phyloP scores from a whole-genome alignment of 441 rosid species.

The Aleurites moluccanus region DNA sequence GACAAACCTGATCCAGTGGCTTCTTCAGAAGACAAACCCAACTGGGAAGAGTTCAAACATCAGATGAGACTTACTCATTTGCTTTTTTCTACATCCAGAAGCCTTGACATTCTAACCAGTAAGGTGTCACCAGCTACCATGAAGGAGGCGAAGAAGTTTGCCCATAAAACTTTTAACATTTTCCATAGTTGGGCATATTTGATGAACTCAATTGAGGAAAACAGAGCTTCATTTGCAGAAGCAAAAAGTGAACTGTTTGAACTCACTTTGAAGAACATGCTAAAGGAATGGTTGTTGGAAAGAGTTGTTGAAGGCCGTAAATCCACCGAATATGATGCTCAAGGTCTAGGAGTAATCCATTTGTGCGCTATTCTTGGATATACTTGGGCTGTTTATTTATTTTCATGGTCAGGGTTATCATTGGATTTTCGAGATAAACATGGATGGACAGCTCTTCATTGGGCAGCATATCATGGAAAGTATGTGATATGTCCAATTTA shows the following conservation, averaged over 20 bases:
- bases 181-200: constrained; percentile 64
- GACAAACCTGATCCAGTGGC: constrained; percentile 40
- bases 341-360: constrained; percentile 93
- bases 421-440: constrained; percentile 83
- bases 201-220: constrained; percentile 60
- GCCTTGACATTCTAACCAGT: constrained; percentile 52
- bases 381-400: constrained; percentile 78
- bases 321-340: constrained; percentile 64
- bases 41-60: constrained; percentile 72
- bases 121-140: constrained; percentile 52
- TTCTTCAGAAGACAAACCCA: constrained; percentile 50
- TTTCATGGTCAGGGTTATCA: constrained; percentile 74
- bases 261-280: constrained; percentile 68
- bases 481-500: constrained; percentile 40
- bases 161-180: constrained; percentile 47
- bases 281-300: constrained; percentile 92
- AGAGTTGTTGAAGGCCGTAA: constrained; percentile 66
- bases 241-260: constrained; percentile 74
- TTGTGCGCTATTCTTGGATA: constrained; percentile 90
- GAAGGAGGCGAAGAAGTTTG: constrained; percentile 75
- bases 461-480: constrained; percentile 97
- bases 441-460: constrained; percentile 99
- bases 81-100: constrained; percentile 72
- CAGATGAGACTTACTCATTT: constrained; percentile 82
- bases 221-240: constrained; percentile 48